phyloP scores from a whole-genome alignment of 768 basidiomycete species.

The Chlorophyllum brunneum region DNA sequence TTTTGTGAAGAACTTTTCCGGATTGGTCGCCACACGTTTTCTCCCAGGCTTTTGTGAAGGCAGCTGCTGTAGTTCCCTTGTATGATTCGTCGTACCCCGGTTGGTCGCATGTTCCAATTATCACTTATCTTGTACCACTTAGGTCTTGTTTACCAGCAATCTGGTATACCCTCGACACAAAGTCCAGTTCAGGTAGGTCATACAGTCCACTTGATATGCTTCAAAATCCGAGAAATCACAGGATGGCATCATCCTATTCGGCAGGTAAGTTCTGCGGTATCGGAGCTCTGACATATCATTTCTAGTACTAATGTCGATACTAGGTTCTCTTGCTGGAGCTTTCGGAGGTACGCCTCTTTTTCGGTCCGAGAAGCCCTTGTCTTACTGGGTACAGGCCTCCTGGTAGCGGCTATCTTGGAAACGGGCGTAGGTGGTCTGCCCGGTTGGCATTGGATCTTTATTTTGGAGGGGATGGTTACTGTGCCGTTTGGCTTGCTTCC shows the following conservation, averaged over 20 bases:
- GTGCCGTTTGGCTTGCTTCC: conserved; percentile 23
- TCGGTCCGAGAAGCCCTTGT: no score
- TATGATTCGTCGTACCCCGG: conserved; percentile 25
- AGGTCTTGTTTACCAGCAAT: conserved; percentile 31
- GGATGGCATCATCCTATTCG: conserved; percentile 36
- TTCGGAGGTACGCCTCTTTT: conserved; percentile 47
- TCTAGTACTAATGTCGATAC: conserved; percentile 27
- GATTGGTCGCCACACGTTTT: conserved; percentile 24
- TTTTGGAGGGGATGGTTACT: conserved; percentile 26
- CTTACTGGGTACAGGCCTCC: conserved; percentile 27
- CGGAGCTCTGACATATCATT: no score
- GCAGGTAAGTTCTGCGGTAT: conserved; percentile 28
- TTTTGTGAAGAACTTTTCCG: conserved; percentile 21
- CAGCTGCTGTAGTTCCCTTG: conserved; percentile 29
- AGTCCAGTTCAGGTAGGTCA: conserved; percentile 25
- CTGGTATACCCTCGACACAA: conserved; percentile 32
- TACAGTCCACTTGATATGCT: neutral
- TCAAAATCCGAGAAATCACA: conserved; percentile 11
- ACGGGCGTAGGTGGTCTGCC: conserved; percentile 24
- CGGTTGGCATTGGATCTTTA: conserved; percentile 33
- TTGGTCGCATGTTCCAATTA: no score
- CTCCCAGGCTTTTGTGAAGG: conserved; percentile 27
- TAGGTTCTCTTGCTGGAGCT: conserved; percentile 25
- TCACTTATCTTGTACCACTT: neutral
- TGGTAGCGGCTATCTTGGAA: conserved; percentile 25